Evolutionary conservation across 1,284 basidiomycete genomes (phyloP).

Genomic region (Microstroma glucosiphilum): DNA sequence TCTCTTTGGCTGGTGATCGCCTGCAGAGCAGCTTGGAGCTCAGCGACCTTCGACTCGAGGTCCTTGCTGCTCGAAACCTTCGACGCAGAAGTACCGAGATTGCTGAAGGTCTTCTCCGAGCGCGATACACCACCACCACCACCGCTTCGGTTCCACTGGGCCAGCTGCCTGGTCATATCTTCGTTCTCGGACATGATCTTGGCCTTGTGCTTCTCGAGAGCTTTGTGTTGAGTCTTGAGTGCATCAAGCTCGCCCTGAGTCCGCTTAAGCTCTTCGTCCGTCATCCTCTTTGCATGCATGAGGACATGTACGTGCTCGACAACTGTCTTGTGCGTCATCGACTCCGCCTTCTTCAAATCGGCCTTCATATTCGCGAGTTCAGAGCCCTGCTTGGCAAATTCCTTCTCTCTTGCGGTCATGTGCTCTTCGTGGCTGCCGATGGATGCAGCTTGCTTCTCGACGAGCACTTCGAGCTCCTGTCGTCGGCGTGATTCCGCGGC

Average conservation of each 20-base stretch:
- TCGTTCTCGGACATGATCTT: slow-evolving; percentile 76
- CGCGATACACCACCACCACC: slow-evolving; percentile 11
- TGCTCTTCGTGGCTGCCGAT: slow-evolving; percentile 61
- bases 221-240: slow-evolving; percentile 54
- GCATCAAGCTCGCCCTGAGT: slow-evolving; percentile 64
- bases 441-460: slow-evolving; percentile 61
- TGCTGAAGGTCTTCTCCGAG: slow-evolving; percentile 12
- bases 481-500: slow-evolving; percentile 38
- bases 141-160: slow-evolving; percentile 52
- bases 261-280: slow-evolving; percentile 81
- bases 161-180: slow-evolving; percentile 70
- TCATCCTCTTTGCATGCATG: slow-evolving; percentile 91
- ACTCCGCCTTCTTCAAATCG: slow-evolving; percentile 55
- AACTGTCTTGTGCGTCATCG: slow-evolving; percentile 90
- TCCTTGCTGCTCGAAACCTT: slow-evolving; percentile 31
- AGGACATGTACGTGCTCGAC: slow-evolving; percentile 97
- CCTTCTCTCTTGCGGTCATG: slow-evolving; percentile 67
- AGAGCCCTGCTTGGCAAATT: slow-evolving; percentile 70
- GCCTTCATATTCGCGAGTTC: slow-evolving; percentile 63
- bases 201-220: slow-evolving; percentile 72
- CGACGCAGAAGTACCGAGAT: background rate
- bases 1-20: slow-evolving; percentile 43
- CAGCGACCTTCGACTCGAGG: slow-evolving; percentile 62
- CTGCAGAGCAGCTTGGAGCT: slow-evolving; percentile 37
- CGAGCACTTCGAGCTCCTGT: slow-evolving; percentile 43